Evolutionary conservation across 2,329 filamentous ascomycete species (phyloP).

Genomic region (Nemania sp.): DNA sequence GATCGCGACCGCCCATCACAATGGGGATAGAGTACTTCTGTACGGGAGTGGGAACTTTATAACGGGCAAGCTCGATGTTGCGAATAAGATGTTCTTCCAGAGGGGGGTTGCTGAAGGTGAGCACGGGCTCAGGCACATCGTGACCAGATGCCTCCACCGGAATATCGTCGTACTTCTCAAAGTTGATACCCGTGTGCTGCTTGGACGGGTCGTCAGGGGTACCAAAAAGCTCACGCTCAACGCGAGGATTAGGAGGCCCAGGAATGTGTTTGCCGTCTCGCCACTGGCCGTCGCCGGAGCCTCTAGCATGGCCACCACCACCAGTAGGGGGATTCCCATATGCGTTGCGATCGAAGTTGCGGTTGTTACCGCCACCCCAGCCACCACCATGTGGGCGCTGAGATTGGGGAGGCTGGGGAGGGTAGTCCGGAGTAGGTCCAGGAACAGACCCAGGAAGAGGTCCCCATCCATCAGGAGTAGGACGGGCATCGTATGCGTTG

Average conservation of each 20-base stretch:
- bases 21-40: constrained; percentile 99
- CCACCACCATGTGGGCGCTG: constrained; percentile 27
- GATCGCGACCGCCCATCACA: constrained; percentile 94
- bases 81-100: constrained; percentile 89
- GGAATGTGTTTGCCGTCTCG: constrained; percentile 94
- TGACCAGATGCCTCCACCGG: constrained; percentile 96
- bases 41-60: constrained; percentile 94
- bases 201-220: constrained; percentile 88
- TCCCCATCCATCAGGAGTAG: constrained; percentile 39
- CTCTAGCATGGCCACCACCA: constrained; percentile 62
- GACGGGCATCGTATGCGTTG: constrained; percentile 51
- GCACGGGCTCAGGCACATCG: constrained; percentile 89
- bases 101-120: constrained; percentile 89
- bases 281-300: constrained; percentile 96
- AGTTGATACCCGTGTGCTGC: constrained; percentile 99
- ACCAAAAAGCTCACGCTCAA: constrained; percentile 96
- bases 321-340: constrained; percentile 58
- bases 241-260: constrained; percentile 81
- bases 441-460: constrained; percentile 43
- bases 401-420: constrained; percentile 19
- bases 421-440: constrained; percentile 40
- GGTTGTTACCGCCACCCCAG: constrained; percentile 26
- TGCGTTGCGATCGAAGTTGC: constrained; percentile 64
- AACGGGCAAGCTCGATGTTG: constrained; percentile 93
- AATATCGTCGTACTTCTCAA: constrained; percentile 99